Percentiles rank a stretch among this genome's conserved stretches.
These are phyloP conservation scores for Microsporum audouinii DNA, from an alignment of 2,329 filamentous ascomycete species.

Conservation along the genomic window DNA sequence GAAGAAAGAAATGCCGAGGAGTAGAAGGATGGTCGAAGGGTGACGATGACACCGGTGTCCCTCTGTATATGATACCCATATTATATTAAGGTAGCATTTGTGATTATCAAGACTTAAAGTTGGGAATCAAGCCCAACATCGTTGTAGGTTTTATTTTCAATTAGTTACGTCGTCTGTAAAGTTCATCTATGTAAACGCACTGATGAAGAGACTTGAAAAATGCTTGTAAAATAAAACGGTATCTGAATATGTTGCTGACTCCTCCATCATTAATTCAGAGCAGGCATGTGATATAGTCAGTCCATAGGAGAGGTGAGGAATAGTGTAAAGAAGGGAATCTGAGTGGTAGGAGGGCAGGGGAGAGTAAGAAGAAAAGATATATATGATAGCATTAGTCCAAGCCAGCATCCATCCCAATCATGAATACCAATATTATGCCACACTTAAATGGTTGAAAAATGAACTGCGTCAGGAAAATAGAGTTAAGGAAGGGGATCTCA, in stretches of 20 bases:
- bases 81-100: background rate
- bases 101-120: background rate
- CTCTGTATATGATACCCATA: background rate
- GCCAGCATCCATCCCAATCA: conserved; percentile 1
- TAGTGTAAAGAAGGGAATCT: background rate
- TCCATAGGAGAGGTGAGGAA: background rate
- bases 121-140: background rate
- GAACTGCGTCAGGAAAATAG: background rate
- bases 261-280: background rate
- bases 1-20: conserved; percentile 59
- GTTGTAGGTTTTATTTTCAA: background rate
- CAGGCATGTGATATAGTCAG: background rate
- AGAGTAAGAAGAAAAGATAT: background rate
- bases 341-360: background rate
- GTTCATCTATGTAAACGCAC: background rate
- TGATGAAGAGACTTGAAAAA: background rate
- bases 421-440: conserved; percentile 3
- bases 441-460: background rate
- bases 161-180: background rate
- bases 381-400: conserved; percentile 7
- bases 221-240: background rate
- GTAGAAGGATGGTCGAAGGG: conserved; percentile 33
- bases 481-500: background rate
- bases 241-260: background rate
- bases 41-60: background rate